Conservation (phyloP, 495 filamentous ascomycete genomes). For the Aspergillus cavernicola region DNA sequence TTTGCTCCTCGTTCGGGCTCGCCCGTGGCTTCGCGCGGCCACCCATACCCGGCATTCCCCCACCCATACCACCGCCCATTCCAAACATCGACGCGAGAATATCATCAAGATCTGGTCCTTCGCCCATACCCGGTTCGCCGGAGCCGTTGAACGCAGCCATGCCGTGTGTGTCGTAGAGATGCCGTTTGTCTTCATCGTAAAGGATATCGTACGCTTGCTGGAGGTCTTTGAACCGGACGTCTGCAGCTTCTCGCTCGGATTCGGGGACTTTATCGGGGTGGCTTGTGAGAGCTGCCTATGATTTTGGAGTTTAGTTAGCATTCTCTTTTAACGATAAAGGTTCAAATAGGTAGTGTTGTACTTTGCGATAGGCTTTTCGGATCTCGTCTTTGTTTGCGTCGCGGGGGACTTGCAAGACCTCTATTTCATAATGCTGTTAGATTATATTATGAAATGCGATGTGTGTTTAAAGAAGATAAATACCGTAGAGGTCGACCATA, state of each 20-base stretch:
- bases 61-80: slow-evolving; percentile 50
- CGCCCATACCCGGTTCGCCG: slow-evolving; percentile 62
- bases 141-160: slow-evolving; percentile 86
- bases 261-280: slow-evolving; percentile 97
- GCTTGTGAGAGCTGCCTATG: slow-evolving; percentile 76
- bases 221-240: slow-evolving; percentile 85
- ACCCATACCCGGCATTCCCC: slow-evolving; percentile 59
- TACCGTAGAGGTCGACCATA: slow-evolving; percentile 48
- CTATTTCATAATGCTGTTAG: slow-evolving; percentile 37
- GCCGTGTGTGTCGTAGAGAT: slow-evolving; percentile 87
- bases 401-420: slow-evolving; percentile 70
- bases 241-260: slow-evolving; percentile 75
- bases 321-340: background rate
- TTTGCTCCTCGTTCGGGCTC: slow-evolving; percentile 81
- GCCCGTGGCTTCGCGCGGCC: slow-evolving; percentile 59
- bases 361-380: slow-evolving; percentile 97
- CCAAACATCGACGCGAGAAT: slow-evolving; percentile 93
- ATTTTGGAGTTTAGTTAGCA: background rate
- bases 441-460: slow-evolving; percentile 1
- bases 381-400: slow-evolving; percentile 76
- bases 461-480: background rate
- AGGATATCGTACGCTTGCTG: slow-evolving; percentile 97
- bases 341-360: slow-evolving; percentile 27
- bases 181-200: slow-evolving; percentile 88
- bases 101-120: slow-evolving; percentile 80